These are phyloP conservation scores for Vachellia pachyceras DNA, from an alignment of 306 rosid genomes.

Conservation along the genomic window DNA sequence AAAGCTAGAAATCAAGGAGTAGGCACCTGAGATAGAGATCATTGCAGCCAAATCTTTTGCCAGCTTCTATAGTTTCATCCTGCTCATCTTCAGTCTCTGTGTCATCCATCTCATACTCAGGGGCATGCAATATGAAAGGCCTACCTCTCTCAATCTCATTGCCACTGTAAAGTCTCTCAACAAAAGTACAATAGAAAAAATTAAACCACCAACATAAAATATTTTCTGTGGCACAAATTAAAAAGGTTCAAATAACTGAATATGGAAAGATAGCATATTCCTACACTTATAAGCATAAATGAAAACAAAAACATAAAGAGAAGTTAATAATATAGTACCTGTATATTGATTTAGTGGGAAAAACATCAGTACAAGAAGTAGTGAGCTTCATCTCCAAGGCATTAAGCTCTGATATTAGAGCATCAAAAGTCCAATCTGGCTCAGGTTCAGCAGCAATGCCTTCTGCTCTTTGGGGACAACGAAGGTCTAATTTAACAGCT, in stretches of 20 bases:
- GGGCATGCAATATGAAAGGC: conserved; percentile 63
- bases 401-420: conserved; percentile 66
- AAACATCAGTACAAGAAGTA: conserved; percentile 46
- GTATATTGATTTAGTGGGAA: conserved; percentile 44
- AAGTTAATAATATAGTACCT: conserved; percentile 44
- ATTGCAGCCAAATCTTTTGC: conserved; percentile 58
- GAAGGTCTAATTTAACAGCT: conserved; percentile 58
- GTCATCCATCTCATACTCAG: conserved; percentile 61
- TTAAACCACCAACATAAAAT: conserved; percentile 30
- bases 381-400: conserved; percentile 62
- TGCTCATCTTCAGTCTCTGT: conserved; percentile 52
- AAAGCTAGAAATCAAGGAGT: conserved; percentile 23
- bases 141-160: conserved; percentile 44
- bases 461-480: conserved; percentile 47
- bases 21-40: conserved; percentile 66
- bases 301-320: neutral
- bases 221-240: neutral
- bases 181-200: conserved; percentile 11
- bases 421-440: conserved; percentile 82
- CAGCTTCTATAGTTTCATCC: conserved; percentile 40
- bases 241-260: conserved; percentile 30
- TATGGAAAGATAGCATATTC: neutral
- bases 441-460: conserved; percentile 64
- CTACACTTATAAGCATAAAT: neutral
- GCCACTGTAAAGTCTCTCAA: conserved; percentile 37